Evolutionary conservation across 148 eudicot genomes (phyloP), one percentile per base, ranked within the genome.

Genomic region (Arctostaphylos glauca): DNA sequence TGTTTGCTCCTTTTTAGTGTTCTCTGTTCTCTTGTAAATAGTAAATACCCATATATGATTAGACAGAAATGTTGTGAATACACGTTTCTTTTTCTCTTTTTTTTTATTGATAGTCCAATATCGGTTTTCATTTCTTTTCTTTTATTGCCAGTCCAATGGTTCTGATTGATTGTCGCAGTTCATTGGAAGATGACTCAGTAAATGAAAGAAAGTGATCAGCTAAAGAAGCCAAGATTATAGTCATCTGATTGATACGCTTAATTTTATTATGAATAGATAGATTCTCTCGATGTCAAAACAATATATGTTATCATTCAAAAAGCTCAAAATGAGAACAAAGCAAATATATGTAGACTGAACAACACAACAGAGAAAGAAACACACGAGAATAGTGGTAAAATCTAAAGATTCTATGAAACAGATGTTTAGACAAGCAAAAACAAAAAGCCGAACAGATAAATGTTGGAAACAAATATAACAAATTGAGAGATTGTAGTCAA

Each of bases 31-130:
- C 31, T 15, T 67, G 48, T 68, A 80, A 62, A 23, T 25, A 62
- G 49, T 78, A 78, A 66, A 80, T 80, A 67, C 48, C 9, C 18
- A 53, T 52, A 12, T 43, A 58, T 56, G 50, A 54, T 55, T 80
- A 23, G 70, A 52, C 74, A 25, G 73, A 64, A 6, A 80, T 13
- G 3, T 6, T 47, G 13, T 64, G 21, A 64, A 64, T 48, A 64
- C 14, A 25, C 10, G 19, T 60, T 62, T 60, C 6, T 41, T 25
- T 25, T 58, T 9, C 41, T 12, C 18, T 31, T 8, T 18, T 4
- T 41, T 21, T 43, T 75, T 6, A 5, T 10, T 52, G 59, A 5
- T 50, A 50, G 9, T 76, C 18, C 5, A 2, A 44, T 41, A 31
- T 31, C 38, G 38, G 38, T 31, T 31, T 9, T 56, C 19, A 9